Base-by-base conservation (phyloP, 2,329 filamentous ascomycete species). In the Aspergillus tubingensis region DNA sequence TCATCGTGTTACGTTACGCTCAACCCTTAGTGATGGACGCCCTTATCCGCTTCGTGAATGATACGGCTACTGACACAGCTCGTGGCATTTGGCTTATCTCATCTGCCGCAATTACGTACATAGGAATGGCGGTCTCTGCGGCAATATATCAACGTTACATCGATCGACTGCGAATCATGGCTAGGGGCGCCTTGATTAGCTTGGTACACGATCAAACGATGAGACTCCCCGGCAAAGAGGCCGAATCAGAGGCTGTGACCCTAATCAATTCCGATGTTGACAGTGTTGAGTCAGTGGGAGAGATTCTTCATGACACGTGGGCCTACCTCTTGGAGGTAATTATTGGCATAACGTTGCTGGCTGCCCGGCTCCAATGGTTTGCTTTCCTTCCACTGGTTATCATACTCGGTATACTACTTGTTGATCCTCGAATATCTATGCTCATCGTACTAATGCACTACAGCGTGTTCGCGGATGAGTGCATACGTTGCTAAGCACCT, bases 281-380 rank as follows among this genome's bases (percentile, higher is more conserved):
- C 5, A 36, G 17, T 32, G 23, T 57, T 11, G 25, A 27, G 25
- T 38, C 32, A 5, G 19, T n/a, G 3, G 47, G 30, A 0, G 44
- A 43, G 10, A 57, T 51, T n/a, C 8, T 57, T 3, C 55, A 57
- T 23, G 55, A 57, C 19, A 51, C 25, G 6, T 57, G 55, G 55
- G 55, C 44, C 8, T 17, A 57, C 1, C 4, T 36, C 1, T 11
- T 57, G 1, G 55, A 57, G 19, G 47, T 57, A 2, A 6, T 25
- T 2, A 17, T 57, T 1, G 55, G 55, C 3, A 57, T 36, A 7
- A 17, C 6, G 0, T n/a, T 51, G 1, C 21, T 57, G n/a, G 47
- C 55, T 8, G 27, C 32, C 5, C 21, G 27, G 7, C 21, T 51
- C 1, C 21, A 23, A 11, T 57, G 55, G 55, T 23, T 57, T 11